Evolutionary conservation across 495 filamentous ascomycete genomes (phyloP).

Genomic region (Trichocladium uniseriatum): DNA sequence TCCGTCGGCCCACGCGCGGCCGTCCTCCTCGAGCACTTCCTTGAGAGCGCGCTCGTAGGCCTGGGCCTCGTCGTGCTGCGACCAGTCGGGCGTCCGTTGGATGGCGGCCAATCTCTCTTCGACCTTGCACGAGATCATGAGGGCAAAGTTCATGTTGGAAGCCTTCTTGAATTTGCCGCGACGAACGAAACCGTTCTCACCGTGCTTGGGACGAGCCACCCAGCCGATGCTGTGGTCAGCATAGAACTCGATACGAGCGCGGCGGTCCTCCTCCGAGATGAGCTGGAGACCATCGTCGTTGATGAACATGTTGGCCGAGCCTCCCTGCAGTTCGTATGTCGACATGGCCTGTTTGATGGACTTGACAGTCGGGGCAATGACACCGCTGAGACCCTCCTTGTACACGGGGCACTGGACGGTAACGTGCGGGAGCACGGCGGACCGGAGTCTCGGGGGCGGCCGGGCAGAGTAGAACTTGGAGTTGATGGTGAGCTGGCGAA

Average conservation of each 20-base stretch:
- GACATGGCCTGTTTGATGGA: conserved; percentile 66
- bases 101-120: conserved; percentile 56
- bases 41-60: conserved; percentile 60
- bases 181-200: conserved; percentile 52
- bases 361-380: conserved; percentile 59
- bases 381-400: conserved; percentile 56
- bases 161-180: conserved; percentile 67
- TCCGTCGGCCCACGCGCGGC: conserved; percentile 69
- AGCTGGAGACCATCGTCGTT: conserved; percentile 74
- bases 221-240: conserved; percentile 71
- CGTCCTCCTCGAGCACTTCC: conserved; percentile 60
- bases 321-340: conserved; percentile 71
- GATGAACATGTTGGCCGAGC: conserved; percentile 72
- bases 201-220: conserved; percentile 60
- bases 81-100: conserved; percentile 52
- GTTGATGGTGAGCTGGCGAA: conserved; percentile 61
- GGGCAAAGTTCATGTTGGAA: conserved; percentile 76
- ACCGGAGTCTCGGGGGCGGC: conserved; percentile 49
- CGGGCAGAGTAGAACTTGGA: conserved; percentile 70
- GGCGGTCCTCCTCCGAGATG: conserved; percentile 54
- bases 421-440: conserved; percentile 50
- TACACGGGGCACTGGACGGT: conserved; percentile 67
- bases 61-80: conserved; percentile 57
- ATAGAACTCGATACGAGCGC: conserved; percentile 57
- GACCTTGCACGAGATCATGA: conserved; percentile 65